A percentile compares a stretch with the other conserved stretches of the same genome.
These are phyloP conservation scores for Plantago ovata DNA, from an alignment of 257 asterid genomes.

Conservation along the genomic window DNA sequence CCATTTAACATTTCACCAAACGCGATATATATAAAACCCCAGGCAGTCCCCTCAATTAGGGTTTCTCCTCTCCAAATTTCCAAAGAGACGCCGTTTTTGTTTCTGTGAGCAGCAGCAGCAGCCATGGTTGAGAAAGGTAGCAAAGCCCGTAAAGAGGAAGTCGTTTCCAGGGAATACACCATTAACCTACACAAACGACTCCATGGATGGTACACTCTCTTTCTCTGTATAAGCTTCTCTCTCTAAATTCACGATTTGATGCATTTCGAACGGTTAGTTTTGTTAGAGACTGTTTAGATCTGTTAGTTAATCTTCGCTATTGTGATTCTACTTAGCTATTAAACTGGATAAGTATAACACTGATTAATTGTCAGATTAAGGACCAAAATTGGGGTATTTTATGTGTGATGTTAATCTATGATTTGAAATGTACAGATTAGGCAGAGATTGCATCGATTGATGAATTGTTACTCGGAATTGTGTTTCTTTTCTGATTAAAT, in stretches of 20 bases:
- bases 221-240: not conserved
- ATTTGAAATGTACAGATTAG: too few relatives aligned
- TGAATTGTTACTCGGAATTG: too few relatives aligned
- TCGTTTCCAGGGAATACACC: conserved; percentile 41
- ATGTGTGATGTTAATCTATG: too few relatives aligned
- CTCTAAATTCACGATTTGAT: not conserved
- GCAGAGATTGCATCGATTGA: too few relatives aligned
- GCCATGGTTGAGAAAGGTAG: conserved; percentile 31
- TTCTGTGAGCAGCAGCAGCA: conserved; percentile 3
- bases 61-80: conserved; percentile 18
- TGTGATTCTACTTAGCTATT: too few relatives aligned
- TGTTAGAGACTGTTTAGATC: too few relatives aligned
- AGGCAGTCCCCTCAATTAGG: conserved; percentile 16
- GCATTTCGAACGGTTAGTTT: too few relatives aligned
- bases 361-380: too few relatives aligned
- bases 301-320: too few relatives aligned
- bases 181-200: conserved; percentile 38
- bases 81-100: not conserved
- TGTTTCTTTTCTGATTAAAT: too few relatives aligned
- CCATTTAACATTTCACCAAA: not conserved
- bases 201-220: conserved; percentile 34
- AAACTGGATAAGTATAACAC: too few relatives aligned
- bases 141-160: conserved; percentile 43
- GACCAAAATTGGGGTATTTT: too few relatives aligned
- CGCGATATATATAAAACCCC: not conserved